Evolutionary conservation across 129 eudicot species (phyloP), one percentile per base, ranked within the genome.

Genomic region (Centrapalus pauciflorus): DNA sequence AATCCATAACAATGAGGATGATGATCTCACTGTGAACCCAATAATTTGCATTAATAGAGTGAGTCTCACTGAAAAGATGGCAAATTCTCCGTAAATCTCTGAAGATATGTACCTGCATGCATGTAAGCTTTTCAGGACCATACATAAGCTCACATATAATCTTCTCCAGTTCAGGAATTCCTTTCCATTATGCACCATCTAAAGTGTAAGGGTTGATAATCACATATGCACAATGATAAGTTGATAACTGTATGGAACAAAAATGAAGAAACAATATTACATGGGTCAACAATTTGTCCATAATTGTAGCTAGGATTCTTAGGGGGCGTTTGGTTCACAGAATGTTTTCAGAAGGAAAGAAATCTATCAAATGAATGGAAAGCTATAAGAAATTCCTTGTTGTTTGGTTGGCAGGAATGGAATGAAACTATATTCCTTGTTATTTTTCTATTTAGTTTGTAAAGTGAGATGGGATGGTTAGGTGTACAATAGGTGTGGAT

Each of bases 1-100:
- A 51, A 88, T 79, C 98, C 98, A 92, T 66, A 92, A 69, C 19
- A 88, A 76, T 1, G 98, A 85, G 37, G 98, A 92, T 8, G 78
- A 85, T 45, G 84, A 52, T 83, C 91, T 92, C 64, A 88, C 87
- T 12, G 77, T 62, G 71, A 88, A 88, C 66, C 92, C 98, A 63
- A 88, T 75, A 72, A 88, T 88, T 69, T 92, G 96, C 98, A 88
- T 88, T 58, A 75, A 55, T 6, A 92, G 73, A 19, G 95, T 81
- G 51, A 92, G 77, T 76, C 84, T 88, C 82, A 88, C 83, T 26
- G 90, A 92, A 71, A 85, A 81, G 32, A 82, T 75, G 62, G 73
- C 90, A 66, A 73, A 75, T 35, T 74, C 71, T 66, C 98, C 98
- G 71, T 83, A 79, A 7, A 64, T 77, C 70, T 85, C 88, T 7